phyloP scores from a whole-genome alignment of 306 rosid genomes.

The Dalbergia cochinchinensis region DNA sequence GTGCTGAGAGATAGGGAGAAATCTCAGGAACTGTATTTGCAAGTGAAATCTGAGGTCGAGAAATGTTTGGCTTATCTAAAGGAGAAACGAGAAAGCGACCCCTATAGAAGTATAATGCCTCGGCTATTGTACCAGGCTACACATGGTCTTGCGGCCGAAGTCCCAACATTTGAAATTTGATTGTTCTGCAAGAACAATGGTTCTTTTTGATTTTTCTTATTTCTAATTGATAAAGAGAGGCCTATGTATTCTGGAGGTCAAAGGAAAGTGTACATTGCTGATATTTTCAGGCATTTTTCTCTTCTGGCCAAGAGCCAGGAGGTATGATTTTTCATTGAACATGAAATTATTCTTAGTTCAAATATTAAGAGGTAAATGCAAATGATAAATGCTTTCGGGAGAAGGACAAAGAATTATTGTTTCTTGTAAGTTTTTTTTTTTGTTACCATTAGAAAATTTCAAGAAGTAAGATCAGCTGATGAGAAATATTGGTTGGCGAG shows the following conservation, averaged over 20 bases:
- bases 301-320: too few species aligned
- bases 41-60: constrained; percentile 79
- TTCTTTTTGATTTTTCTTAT: not conserved
- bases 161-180: constrained; percentile 86
- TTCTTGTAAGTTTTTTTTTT: too few species aligned
- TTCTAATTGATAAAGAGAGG: not conserved
- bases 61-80: constrained; percentile 70
- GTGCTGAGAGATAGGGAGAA: constrained; percentile 68
- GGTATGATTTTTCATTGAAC: not conserved
- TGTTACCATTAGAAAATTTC: too few species aligned
- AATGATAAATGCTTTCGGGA: too few species aligned
- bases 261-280: not conserved
- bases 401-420: too few species aligned
- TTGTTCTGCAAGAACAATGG: not conserved
- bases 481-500: too few species aligned
- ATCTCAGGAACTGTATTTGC: constrained; percentile 66
- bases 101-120: constrained; percentile 69
- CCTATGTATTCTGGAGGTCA: not conserved
- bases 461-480: too few species aligned
- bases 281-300: too few species aligned
- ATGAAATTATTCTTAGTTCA: too few species aligned
- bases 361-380: too few species aligned
- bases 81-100: constrained; percentile 75
- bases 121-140: constrained; percentile 70
- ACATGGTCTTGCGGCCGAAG: constrained; percentile 62